Percentiles rank a stretch among this genome's conserved stretches.
Conservation (phyloP, 345 rosid genomes). For the Corchorus olitorius region DNA sequence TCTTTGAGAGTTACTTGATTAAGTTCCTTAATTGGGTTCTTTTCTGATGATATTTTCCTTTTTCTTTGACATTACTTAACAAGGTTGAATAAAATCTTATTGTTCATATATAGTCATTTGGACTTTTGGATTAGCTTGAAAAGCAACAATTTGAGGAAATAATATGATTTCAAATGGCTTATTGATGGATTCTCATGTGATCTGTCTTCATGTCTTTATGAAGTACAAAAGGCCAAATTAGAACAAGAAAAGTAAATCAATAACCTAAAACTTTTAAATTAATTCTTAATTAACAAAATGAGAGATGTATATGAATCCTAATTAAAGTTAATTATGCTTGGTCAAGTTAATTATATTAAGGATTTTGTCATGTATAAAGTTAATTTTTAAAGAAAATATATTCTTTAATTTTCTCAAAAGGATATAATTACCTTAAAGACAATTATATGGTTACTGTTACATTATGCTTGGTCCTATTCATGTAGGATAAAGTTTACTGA, state of each 20-base stretch:
- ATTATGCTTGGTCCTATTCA: background rate
- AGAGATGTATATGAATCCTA: background rate
- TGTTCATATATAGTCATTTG: background rate
- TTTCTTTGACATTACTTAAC: conserved; percentile 15
- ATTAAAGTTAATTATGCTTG: too few relatives aligned
- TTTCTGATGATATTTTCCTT: background rate
- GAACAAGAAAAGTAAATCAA: background rate
- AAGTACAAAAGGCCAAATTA: background rate
- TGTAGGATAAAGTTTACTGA: background rate
- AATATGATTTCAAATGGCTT: conserved; percentile 2
- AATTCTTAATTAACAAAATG: background rate
- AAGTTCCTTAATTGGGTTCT: conserved; percentile 19
- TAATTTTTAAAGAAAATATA: too few relatives aligned
- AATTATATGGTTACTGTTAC: background rate
- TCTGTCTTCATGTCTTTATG: background rate
- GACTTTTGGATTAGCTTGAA: background rate
- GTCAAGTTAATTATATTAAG: too few relatives aligned
- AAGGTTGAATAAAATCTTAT: conserved; percentile 1
- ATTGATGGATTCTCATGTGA: background rate
- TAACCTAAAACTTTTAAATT: background rate
- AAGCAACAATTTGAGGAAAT: background rate
- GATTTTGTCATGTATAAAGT: too few relatives aligned
- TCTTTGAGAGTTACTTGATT: conserved; percentile 28
- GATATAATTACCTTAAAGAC: background rate
- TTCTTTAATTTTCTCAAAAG: too few relatives aligned